phyloP scores from a whole-genome alignment of 352 stramenopile genomes.

The Phytophthora tentaculata region DNA sequence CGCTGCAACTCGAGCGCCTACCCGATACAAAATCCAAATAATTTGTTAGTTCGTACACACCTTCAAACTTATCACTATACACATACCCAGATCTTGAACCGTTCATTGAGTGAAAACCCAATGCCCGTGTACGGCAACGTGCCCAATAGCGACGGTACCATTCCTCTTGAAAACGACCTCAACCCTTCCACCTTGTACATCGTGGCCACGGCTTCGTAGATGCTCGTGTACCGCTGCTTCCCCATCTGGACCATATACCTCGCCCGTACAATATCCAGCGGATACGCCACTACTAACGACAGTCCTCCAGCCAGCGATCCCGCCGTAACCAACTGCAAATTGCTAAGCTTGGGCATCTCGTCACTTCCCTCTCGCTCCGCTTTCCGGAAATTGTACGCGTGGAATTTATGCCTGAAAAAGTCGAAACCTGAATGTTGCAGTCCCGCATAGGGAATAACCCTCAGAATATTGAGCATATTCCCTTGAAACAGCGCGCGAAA shows the following conservation, averaged over 20 bases:
- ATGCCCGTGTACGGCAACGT: conserved; percentile 90
- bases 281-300: conserved; percentile 80
- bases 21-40: background rate
- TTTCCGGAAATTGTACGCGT: conserved; percentile 75
- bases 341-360: conserved; percentile 73
- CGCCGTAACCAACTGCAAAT: conserved; percentile 72
- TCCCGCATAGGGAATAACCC: conserved; percentile 80
- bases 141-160: conserved; percentile 80
- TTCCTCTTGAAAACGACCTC: conserved; percentile 70
- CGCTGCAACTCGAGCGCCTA: conserved; percentile 62
- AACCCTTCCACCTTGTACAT: conserved; percentile 83
- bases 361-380: conserved; percentile 35
- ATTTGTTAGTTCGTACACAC: too few relatives aligned
- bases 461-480: conserved; percentile 82
- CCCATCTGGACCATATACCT: conserved; percentile 90
- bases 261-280: conserved; percentile 82
- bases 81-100: conserved; percentile 80
- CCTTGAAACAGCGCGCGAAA: conserved; percentile 74
- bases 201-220: conserved; percentile 66
- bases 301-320: conserved; percentile 76
- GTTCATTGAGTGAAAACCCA: conserved; percentile 84
- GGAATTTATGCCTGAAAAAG: conserved; percentile 82
- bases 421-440: conserved; percentile 88
- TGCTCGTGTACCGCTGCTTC: conserved; percentile 73
- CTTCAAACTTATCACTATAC: too few relatives aligned